phyloP scores from a whole-genome alignment of 2,329 filamentous ascomycete species.

The Aureobasidium sp. region DNA sequence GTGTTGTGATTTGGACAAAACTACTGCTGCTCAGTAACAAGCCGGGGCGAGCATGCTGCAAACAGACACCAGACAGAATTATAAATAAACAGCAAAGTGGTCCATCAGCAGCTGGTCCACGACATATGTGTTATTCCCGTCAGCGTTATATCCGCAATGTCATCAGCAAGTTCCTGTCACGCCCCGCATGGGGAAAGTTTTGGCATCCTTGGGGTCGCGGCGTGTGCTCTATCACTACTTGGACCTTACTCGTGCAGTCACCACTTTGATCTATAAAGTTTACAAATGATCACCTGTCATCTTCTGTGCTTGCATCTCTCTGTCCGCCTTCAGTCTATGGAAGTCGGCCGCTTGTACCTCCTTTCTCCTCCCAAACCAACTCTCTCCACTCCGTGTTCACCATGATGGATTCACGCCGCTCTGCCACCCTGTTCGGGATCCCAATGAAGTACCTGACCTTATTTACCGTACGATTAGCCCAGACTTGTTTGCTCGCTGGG shows the following conservation, averaged over 20 bases:
- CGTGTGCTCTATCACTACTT: not conserved
- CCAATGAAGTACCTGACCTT: constrained; percentile 64
- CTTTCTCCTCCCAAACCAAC: not conserved
- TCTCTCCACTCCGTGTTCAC: not conserved
- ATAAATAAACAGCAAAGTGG: not conserved
- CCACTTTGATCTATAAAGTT: not conserved
- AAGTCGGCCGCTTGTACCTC: not conserved
- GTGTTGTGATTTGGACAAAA: not conserved
- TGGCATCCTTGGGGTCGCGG: not conserved
- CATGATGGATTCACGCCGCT: constrained; percentile 21
- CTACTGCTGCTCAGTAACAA: not conserved
- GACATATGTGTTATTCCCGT: not conserved
- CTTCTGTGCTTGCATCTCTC: not conserved
- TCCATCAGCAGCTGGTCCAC: not conserved
- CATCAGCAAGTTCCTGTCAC: not conserved
- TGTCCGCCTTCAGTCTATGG: not conserved
- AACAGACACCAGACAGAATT: not conserved
- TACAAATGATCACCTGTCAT: not conserved
- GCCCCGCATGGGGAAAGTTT: not conserved
- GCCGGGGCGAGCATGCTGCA: not conserved
- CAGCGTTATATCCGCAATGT: not conserved
- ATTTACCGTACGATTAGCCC: constrained; percentile 47
- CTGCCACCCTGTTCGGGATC: constrained; percentile 42
- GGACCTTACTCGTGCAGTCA: not conserved
- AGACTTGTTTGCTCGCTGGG: not conserved